phyloP scores from a whole-genome alignment of 2,329 filamentous ascomycete genomes.

The Alternaria gaisen region DNA sequence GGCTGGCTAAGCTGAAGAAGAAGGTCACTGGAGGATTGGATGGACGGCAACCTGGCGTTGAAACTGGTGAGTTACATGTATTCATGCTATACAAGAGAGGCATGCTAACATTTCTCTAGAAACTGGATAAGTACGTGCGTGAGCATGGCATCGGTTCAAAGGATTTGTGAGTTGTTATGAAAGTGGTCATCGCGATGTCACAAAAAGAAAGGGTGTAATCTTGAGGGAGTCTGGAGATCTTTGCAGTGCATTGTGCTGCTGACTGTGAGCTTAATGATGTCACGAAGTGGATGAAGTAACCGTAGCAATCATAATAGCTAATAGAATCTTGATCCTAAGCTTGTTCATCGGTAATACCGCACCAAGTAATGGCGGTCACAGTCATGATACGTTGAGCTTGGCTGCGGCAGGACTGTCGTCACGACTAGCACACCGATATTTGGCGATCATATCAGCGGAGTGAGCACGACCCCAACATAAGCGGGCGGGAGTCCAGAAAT shows the following conservation, averaged over 20 bases:
- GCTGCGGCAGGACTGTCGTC: background rate
- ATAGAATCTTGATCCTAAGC: background rate
- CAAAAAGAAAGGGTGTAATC: background rate
- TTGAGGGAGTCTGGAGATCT: background rate
- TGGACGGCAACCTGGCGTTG: conserved; percentile 86
- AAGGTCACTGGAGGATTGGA: conserved; percentile 75
- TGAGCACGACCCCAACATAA: background rate
- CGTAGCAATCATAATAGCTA: conserved; percentile 3
- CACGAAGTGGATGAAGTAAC: background rate
- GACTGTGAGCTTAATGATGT: background rate
- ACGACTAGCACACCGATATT: conserved; percentile 1
- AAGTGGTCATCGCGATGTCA: background rate
- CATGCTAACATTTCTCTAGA: conserved; percentile 31
- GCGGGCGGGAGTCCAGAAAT: conserved; percentile 1
- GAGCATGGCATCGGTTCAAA: background rate
- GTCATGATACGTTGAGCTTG: background rate
- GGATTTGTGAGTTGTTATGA: background rate
- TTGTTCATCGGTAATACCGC: background rate
- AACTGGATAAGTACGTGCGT: conserved; percentile 24
- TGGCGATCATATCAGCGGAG: conserved; percentile 3
- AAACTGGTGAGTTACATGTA: conserved; percentile 64
- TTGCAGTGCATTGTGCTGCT: background rate
- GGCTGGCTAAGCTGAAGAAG: conserved; percentile 76
- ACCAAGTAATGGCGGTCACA: background rate
- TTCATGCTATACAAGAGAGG: conserved; percentile 12